Conservation (phyloP, 805 yeast genomes). For the Saccharomycopsis microspora region DNA sequence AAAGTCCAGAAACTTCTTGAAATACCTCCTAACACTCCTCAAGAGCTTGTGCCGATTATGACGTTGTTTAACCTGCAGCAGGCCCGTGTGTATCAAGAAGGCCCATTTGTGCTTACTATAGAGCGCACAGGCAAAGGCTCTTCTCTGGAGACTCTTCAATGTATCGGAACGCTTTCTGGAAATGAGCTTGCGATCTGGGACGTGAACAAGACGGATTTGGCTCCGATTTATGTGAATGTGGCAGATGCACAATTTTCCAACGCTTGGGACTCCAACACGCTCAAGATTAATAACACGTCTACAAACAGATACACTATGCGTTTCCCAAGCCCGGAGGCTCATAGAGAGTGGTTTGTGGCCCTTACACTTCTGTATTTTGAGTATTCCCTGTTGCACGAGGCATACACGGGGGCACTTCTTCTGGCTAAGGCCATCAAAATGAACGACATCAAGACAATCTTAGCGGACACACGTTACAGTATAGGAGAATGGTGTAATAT, state of each 20-base stretch:
- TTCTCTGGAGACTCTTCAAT: background rate
- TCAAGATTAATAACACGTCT: slow-evolving; percentile 15
- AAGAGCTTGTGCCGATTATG: slow-evolving; percentile 61
- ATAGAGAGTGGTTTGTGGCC: slow-evolving; percentile 33
- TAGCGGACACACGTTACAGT: slow-evolving; percentile 35
- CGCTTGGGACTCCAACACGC: slow-evolving; percentile 3
- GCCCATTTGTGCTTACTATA: slow-evolving; percentile 25
- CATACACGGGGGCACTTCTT: slow-evolving; percentile 53
- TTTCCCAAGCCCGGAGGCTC: slow-evolving; percentile 11
- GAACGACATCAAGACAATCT: slow-evolving; percentile 46
- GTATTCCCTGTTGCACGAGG: slow-evolving; percentile 43
- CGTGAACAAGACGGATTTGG: slow-evolving; percentile 19
- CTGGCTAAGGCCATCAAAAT: slow-evolving; percentile 46
- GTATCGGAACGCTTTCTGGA: slow-evolving; percentile 30
- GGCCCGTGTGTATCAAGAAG: slow-evolving; percentile 50
- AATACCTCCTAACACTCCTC: slow-evolving; percentile 27
- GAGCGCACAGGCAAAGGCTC: background rate
- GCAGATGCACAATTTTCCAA: slow-evolving; percentile 28
- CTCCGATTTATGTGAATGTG: slow-evolving; percentile 42
- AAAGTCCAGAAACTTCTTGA: slow-evolving; percentile 10
- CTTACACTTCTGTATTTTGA: slow-evolving; percentile 46
- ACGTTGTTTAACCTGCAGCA: slow-evolving; percentile 63
- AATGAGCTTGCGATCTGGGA: slow-evolving; percentile 40
- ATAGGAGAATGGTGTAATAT: slow-evolving; percentile 54
- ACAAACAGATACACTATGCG: slow-evolving; percentile 18